Base-by-base conservation (phyloP, 202 grass and related monocot genomes). In the Eragrostis tef region DNA sequence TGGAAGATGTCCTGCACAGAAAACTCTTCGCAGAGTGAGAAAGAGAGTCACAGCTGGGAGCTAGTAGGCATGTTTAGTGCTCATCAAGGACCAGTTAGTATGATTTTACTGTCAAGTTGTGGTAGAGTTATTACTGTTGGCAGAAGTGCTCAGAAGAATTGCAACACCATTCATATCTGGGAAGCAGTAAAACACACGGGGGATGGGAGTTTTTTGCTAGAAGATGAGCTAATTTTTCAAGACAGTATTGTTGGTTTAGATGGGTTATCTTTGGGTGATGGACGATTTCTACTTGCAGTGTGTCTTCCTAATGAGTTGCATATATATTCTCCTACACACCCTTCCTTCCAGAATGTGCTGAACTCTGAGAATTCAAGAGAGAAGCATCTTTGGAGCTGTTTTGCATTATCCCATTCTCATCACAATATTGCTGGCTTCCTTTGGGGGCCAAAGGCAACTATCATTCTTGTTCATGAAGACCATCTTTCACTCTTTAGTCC, bases 361-460 rank as follows among this genome's bases (percentile, higher is more conserved):
- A 62, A 78, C 69, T 53, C 67, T 77, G 72, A 80, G 54, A 84
- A 72, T 78, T 91, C 76, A 80, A 85, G 89, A 81, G 71, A 81
- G 64, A 84, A 78, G 19, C 87, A 85, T 75, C 58, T 89, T 93
- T 98, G 94, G 94, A 80, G 82, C 75, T 94, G 90, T 84, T 87
- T 94, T 89, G 90, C 85, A 86, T 43, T 88, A 78, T 78, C 79
- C 64, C 84, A 73, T 82, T 86, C 86, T 89, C 79, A 73, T 68
- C 87, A 93, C 76, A 74, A 86, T 78, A 85, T 94, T 85, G 86
- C 80, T 11, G 80, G 80, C 50, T 94, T 98, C 77, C 78, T 84
- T 51, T 98, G 94, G 94, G 94, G 94, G 31, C 92, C 94, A 64
- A 93, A 91, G 76, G 82, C 83, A 41, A 91, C 88, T 83, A 78